Conservation (phyloP, 1,139 yeast genomes). For the Yamadazyma dushanensis region DNA sequence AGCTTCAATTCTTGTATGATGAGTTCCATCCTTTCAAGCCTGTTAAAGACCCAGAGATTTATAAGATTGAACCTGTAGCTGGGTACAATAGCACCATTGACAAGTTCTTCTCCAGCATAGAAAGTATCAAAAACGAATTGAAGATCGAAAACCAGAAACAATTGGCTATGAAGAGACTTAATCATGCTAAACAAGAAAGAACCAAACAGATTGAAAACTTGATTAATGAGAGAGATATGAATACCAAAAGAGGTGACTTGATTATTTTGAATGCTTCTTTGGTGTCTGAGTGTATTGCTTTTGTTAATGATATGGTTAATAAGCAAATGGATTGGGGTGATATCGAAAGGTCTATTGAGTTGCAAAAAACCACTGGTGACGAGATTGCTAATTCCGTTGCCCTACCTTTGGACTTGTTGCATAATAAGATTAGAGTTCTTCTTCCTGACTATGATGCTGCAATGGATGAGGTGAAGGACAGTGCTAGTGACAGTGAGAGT, state of each 20-base stretch:
- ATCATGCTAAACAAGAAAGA: constrained; percentile 74
- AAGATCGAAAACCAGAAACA: constrained; percentile 71
- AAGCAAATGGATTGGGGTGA: constrained; percentile 96
- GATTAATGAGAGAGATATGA: constrained; percentile 60
- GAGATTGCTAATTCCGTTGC: constrained; percentile 60
- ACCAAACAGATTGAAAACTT: constrained; percentile 69
- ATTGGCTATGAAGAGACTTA: constrained; percentile 70
- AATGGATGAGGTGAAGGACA: constrained; percentile 25
- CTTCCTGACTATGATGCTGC: constrained; percentile 44
- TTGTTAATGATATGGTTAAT: constrained; percentile 65
- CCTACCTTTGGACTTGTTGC: constrained; percentile 68
- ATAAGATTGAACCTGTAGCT: constrained; percentile 35
- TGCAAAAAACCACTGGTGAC: constrained; percentile 70
- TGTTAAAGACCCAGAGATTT: constrained; percentile 28
- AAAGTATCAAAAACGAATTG: constrained; percentile 64
- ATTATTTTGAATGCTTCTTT: constrained; percentile 68
- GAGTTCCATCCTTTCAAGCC: constrained; percentile 89
- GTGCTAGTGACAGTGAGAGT: constrained; percentile 21
- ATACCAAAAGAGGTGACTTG: constrained; percentile 69
- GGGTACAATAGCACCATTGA: constrained; percentile 86
- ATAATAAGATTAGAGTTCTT: constrained; percentile 63
- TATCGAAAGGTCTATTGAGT: constrained; percentile 70
- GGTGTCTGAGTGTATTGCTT: constrained; percentile 70
- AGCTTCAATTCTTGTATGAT: constrained; percentile 59
- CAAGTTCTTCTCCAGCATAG: constrained; percentile 78